Evolutionary conservation across 1,139 yeast species (phyloP).

Genomic region (Taphrina flavorubra): DNA sequence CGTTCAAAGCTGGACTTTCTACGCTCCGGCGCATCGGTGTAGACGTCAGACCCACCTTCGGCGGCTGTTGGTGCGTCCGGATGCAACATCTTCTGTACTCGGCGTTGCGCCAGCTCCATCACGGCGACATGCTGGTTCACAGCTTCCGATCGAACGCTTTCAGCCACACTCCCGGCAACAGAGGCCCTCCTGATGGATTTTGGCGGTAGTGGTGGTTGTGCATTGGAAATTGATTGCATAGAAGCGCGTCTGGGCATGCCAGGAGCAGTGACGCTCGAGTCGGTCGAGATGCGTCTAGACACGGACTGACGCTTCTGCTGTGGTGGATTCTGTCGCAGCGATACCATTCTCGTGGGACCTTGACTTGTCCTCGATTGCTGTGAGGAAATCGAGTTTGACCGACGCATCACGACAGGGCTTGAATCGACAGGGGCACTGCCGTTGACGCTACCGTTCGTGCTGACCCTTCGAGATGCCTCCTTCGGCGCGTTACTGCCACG

Average conservation of each 20-base stretch:
- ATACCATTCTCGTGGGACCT: slow-evolving; percentile 24
- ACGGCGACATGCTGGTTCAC: slow-evolving; percentile 35
- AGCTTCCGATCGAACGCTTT: slow-evolving; percentile 31
- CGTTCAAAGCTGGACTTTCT: slow-evolving; percentile 33
- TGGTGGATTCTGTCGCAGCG: slow-evolving; percentile 6
- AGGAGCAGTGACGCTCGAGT: slow-evolving; percentile 1
- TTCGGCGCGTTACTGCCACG: slow-evolving; percentile 9
- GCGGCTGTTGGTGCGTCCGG: slow-evolving; percentile 14
- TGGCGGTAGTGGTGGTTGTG: slow-evolving; percentile 32
- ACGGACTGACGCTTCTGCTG: slow-evolving; percentile 15
- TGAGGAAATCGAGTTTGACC: slow-evolving; percentile 19
- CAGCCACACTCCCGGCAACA: slow-evolving; percentile 32
- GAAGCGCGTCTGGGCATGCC: slow-evolving; percentile 31
- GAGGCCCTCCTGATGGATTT: slow-evolving; percentile 25
- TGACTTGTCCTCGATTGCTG: slow-evolving; percentile 25
- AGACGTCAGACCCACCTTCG: slow-evolving; percentile 14
- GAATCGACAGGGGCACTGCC: neutral
- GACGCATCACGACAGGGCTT: slow-evolving; percentile 10
- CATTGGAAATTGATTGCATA: slow-evolving; percentile 28
- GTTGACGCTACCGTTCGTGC: slow-evolving; percentile 11
- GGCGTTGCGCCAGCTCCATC: slow-evolving; percentile 34
- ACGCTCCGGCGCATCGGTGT: slow-evolving; percentile 30
- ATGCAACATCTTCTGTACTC: slow-evolving; percentile 34
- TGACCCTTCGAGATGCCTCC: neutral
- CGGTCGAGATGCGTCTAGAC: slow-evolving; percentile 2